Base-by-base conservation (phyloP, 2,329 filamentous ascomycete genomes). In the Arthrobotrys entomopaga region DNA sequence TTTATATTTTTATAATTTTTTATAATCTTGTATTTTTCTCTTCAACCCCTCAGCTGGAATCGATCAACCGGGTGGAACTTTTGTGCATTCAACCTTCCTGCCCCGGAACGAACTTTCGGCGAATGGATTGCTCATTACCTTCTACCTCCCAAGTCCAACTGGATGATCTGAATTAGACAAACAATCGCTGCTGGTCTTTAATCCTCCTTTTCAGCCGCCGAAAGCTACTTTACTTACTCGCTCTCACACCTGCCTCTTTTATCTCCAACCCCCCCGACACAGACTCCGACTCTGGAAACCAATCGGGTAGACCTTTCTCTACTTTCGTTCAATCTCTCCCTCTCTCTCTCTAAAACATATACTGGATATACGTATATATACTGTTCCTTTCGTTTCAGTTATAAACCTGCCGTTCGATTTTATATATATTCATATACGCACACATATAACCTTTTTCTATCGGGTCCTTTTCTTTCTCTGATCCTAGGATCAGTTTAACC, bases 111-210 rank as follows among this genome's bases (percentile, higher is more conserved):
- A 66, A 57, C 22, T 63, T 70, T 48, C 56, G 58, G 63, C 63
- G 70, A 74, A 74, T 74, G 70, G 58, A 70, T 70, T 57, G 42
- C 64, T 63, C 58, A 58, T 58, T 50, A 70, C 52, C 65, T 57
- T 70, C 53, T 57, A 60, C 65, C 65, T 52, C 19, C 19, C 40
- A 52, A 58, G 65, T 66, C 57, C 48, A 42, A 56, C 63, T 54
- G 52, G 63, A 74, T 67, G 43, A 67, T 46, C 70, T 74, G 56
- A 74, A 67, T 7, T 34, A 34, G 63, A 57, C 70, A 66, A 63
- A 49, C 59, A 50, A 40, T 50, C 58, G 24, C 40, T 52, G 24
- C 40, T 52, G n/a, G 16, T 24, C 53, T 57, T 57, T 34, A 34
- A 34, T 34, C 29, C 22, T 57, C 53, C 53, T 26, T 42, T 57